phyloP scores from a whole-genome alignment of 345 rosid genomes.

The Acer yangbiense region DNA sequence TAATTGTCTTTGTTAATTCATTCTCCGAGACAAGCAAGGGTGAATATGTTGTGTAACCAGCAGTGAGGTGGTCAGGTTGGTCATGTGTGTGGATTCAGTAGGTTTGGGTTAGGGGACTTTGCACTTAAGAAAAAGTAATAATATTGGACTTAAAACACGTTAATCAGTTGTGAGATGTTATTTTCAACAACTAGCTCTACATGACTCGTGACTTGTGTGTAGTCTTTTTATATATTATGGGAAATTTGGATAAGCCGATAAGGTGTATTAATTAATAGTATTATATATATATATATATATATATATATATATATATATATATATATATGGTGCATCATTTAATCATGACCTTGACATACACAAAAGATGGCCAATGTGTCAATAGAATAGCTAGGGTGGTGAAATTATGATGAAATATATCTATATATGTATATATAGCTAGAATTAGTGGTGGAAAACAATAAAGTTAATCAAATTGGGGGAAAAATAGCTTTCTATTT shows the following conservation, averaged over 20 bases:
- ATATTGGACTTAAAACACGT: background rate
- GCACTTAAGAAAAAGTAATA: background rate
- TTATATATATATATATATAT: background rate
- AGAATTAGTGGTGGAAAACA: background rate
- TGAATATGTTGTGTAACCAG: slow-evolving; percentile 5
- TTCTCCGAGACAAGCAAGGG: slow-evolving; percentile 14
- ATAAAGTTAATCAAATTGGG: background rate
- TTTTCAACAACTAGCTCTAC: slow-evolving; percentile 12
- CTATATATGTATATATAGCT: background rate
- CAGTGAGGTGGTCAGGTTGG: background rate
- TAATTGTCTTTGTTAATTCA: background rate
- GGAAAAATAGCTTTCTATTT: background rate
- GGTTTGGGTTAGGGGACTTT: slow-evolving; percentile 12
- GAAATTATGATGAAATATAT: background rate
- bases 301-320: background rate
- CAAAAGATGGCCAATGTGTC: background rate
- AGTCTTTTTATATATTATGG: background rate
- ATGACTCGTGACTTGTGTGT: background rate
- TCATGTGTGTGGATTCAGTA: background rate
- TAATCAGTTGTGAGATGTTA: background rate
- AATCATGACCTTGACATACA: background rate
- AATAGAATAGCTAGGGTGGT: background rate
- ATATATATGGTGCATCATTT: background rate
- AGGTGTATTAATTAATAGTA: background rate
- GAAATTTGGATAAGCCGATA: background rate